Base-by-base conservation (phyloP, 257 asterid species). In the Solanum medicagineum region DNA sequence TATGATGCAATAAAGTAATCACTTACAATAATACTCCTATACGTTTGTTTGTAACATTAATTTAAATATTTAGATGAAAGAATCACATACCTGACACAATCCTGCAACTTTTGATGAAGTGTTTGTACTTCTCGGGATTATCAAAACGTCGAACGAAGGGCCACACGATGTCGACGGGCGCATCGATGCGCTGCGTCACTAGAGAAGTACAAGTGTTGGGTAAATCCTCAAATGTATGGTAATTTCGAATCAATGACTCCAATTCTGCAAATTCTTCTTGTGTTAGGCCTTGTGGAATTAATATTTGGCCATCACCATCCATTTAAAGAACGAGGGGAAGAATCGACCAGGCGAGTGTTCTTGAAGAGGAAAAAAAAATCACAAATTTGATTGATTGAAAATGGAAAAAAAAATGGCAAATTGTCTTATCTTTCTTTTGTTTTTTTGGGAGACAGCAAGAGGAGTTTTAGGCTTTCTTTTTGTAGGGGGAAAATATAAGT, bases 71-170 rank as follows among this genome's bases (percentile, higher is more conserved):
- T 45, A 45, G 1, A 47, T n/a, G 36, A 47, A 47, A 16, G 13
- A 14, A 14, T 74, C 7, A 74, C 15, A 22, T 6, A 75, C 63
- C 82, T 75, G 82, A 0, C 4, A 63, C 83, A 87, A 96, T 89
- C 1, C 63, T 74, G 88, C 98, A 94, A 87, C 95, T 91, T 92
- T 96, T 96, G 92, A 96, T 91, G 91, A 96, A 96, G 92, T 94
- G 98, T 80, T 96, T 96, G 95, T 96, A 96, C 44, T 90, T 91
- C 55, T 94, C 95, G 0, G 98, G 99, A 85, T 91, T 91, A 89
- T 93, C 99, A 90, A 96, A 96, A 7, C 95, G 85, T 42, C 98
- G 92, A 4, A 96, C 95, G 45, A 96, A 83, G 0, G 94, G 95
- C 99, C 99, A 96, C 8, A 96, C 97, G 19, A 86, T 89, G 22